These are phyloP conservation scores for Naganishia randhawae DNA, from an alignment of 768 basidiomycete species.

Conservation along the genomic window DNA sequence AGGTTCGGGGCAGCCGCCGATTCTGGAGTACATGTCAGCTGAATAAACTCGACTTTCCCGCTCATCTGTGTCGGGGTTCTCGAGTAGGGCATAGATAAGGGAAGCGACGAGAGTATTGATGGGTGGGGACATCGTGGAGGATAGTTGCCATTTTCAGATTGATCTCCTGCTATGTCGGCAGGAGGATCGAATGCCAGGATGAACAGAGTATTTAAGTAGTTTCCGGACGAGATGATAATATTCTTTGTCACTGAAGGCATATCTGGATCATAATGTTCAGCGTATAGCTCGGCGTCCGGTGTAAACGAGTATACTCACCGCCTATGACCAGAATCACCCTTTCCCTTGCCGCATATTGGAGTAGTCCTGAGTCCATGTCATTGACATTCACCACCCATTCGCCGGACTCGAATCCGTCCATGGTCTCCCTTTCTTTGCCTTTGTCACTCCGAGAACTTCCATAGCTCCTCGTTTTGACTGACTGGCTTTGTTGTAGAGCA, in stretches of 20 bases:
- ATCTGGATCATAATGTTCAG: neutral
- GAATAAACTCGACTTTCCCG: neutral
- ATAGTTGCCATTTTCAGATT: neutral
- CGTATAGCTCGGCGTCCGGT: neutral
- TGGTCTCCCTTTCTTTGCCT: neutral
- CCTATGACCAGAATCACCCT: constrained; percentile 11
- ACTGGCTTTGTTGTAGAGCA: neutral
- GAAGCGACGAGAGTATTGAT: neutral
- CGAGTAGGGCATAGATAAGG: neutral
- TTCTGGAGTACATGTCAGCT: neutral
- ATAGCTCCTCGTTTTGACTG: neutral
- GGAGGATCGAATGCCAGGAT: neutral
- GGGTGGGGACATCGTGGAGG: neutral
- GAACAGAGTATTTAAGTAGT: constrained; percentile 12
- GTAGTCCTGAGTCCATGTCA: constrained; percentile 2
- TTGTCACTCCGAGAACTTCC: neutral
- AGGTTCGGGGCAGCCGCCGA: neutral
- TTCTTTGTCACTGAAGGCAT: neutral
- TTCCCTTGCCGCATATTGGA: neutral
- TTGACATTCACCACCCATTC: constrained; percentile 8
- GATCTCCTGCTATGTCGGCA: neutral
- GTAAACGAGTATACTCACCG: neutral
- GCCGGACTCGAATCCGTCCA: neutral
- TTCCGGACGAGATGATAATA: constrained; percentile 1
- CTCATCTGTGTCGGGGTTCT: neutral